Percentiles rank a stretch among this genome's conserved stretches.
Evolutionary conservation across 345 rosid species (phyloP).

Genomic region (Aquilaria yunnanensis): DNA sequence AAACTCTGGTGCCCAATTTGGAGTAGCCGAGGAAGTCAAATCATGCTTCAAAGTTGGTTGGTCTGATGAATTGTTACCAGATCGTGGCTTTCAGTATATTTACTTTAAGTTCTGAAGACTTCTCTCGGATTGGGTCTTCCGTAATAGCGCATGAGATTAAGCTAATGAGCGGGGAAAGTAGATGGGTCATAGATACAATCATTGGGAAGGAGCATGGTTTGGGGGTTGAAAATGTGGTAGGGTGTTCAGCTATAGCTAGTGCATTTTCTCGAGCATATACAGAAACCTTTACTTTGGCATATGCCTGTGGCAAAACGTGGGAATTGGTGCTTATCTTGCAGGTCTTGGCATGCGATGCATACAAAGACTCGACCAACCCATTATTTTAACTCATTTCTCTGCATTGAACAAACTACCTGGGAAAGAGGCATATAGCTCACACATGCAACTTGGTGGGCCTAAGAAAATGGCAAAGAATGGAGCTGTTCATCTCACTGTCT

Average conservation of each 20-base stretch:
- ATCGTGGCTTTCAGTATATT: conserved; percentile 86
- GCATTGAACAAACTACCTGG: conserved; percentile 98
- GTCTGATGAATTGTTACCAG: conserved; percentile 84
- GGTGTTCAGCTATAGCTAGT: conserved; percentile 82
- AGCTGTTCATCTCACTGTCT: conserved; percentile 93
- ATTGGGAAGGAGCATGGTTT: conserved; percentile 96
- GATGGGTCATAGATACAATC: conserved; percentile 94
- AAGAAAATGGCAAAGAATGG: conserved; percentile 99
- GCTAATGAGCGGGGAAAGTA: conserved; percentile 62
- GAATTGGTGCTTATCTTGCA: conserved; percentile 98
- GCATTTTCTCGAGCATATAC: conserved; percentile 95
- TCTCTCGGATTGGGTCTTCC: conserved; percentile 56
- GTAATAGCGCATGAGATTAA: conserved; percentile 88
- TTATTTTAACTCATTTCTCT: conserved; percentile 94
- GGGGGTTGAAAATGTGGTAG: conserved; percentile 99
- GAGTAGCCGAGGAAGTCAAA: conserved; percentile 95
- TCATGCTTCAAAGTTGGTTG: conserved; percentile 88
- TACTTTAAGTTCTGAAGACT: conserved; percentile 73
- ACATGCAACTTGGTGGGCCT: conserved; percentile 99
- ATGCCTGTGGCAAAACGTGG: conserved; percentile 96
- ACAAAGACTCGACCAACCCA: conserved; percentile 98
- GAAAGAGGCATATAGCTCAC: conserved; percentile 98
- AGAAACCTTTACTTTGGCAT: conserved; percentile 91
- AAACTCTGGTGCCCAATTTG: conserved; percentile 97
- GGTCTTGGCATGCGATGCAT: conserved; percentile 98